Percentiles rank a stretch among this genome's conserved stretches.
Conservation (phyloP, 2,329 filamentous ascomycete species). For the Penicillium verrucosum region DNA sequence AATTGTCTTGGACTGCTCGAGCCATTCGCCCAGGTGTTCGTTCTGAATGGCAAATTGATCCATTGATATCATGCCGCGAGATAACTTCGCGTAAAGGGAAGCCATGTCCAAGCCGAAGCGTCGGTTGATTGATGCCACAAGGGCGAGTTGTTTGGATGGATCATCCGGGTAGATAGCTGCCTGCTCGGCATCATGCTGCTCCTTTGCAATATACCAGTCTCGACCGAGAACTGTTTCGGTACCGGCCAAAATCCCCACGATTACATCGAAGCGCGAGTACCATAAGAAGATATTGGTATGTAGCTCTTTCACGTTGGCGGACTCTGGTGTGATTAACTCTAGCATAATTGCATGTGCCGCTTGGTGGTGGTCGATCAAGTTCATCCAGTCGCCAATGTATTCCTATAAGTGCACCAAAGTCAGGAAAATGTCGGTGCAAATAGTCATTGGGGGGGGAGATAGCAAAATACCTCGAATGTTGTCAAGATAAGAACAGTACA, state of each 20-base stretch:
- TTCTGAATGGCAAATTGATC: constrained; percentile 66
- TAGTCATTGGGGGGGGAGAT: not conserved
- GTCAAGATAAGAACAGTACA: constrained; percentile 87
- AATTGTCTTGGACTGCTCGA: constrained; percentile 44
- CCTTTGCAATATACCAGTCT: constrained; percentile 71
- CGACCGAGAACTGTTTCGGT: constrained; percentile 69
- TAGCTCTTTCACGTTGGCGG: constrained; percentile 66
- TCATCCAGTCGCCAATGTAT: constrained; percentile 92
- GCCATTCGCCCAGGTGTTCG: constrained; percentile 47
- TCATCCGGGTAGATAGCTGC: constrained; percentile 59
- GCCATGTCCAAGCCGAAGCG: constrained; percentile 78
- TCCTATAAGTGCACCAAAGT: constrained; percentile 57
- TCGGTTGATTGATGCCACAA: constrained; percentile 63
- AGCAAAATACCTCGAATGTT: constrained; percentile 73
- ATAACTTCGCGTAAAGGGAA: constrained; percentile 67
- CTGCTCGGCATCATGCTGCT: constrained; percentile 62
- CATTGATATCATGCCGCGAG: constrained; percentile 60
- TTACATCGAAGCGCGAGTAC: constrained; percentile 86
- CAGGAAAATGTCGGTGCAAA: not conserved
- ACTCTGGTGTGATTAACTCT: constrained; percentile 72
- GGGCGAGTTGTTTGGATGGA: constrained; percentile 64
- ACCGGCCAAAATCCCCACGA: constrained; percentile 77
- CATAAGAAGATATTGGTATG: constrained; percentile 75
- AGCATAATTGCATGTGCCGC: constrained; percentile 80
- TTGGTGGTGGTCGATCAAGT: constrained; percentile 85